A percentile compares a stretch with the other conserved stretches of the same genome.
Conservation (phyloP, 148 eudicot genomes). For the Spergularia bocconei region DNA sequence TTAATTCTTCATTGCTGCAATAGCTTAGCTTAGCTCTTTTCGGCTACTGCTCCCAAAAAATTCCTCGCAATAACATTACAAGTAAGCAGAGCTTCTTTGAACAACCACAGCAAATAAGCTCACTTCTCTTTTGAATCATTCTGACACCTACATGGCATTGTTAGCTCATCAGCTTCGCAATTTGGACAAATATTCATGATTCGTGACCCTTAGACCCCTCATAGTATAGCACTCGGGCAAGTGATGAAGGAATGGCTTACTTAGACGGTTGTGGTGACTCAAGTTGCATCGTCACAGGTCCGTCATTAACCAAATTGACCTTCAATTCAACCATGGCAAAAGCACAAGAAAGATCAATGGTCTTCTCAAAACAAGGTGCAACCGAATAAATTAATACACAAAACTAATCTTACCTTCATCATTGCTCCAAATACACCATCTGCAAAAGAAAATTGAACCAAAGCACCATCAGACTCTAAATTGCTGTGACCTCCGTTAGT, state of each 20-base stretch:
- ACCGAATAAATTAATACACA: neutral
- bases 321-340: constrained; percentile 24
- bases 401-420: constrained; percentile 69
- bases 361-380: neutral
- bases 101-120: neutral
- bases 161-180: neutral
- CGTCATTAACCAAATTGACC: constrained; percentile 93
- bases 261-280: constrained; percentile 74
- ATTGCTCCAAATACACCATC: constrained; percentile 98
- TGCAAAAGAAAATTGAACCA: constrained; percentile 31
- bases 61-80: neutral
- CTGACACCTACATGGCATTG: constrained; percentile 24
- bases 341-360: constrained; percentile 4
- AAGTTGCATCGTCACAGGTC: constrained; percentile 94
- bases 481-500: too few relatives aligned
- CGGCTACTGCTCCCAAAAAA: neutral
- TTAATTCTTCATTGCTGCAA: neutral
- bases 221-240: neutral
- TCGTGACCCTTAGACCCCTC: too few relatives aligned
- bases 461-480: constrained; percentile 14
- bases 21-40: neutral
- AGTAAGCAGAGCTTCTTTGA: neutral
- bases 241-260: constrained; percentile 28
- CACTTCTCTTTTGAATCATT: constrained; percentile 30
- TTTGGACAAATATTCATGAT: too few relatives aligned